Conservation (phyloP, 129 eudicot species). For the Calendula officinalis region DNA sequence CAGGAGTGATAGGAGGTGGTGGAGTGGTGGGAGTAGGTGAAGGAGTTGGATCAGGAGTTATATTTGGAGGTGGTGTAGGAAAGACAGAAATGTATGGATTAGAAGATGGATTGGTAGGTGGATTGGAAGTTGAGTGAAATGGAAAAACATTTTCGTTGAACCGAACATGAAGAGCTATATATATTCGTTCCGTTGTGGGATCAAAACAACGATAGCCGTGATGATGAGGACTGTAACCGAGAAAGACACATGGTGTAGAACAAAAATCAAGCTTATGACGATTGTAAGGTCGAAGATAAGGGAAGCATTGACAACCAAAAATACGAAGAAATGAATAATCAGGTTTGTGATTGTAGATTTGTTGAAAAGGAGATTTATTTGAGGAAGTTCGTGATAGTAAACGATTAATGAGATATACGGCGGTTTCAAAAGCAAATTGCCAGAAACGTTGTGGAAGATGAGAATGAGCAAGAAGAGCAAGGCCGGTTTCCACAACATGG, state of each 20-base stretch:
- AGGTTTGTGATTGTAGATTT: neutral
- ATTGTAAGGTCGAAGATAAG: neutral
- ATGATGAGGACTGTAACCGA: neutral
- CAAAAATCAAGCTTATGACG: neutral
- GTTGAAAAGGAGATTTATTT: neutral
- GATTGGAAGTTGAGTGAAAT: too few relatives aligned
- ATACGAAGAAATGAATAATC: neutral
- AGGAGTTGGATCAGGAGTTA: too few relatives aligned
- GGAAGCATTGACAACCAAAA: neutral
- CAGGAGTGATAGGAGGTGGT: too few relatives aligned
- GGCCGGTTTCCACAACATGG: neutral
- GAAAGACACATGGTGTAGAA: neutral
- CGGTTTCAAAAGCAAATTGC: neutral
- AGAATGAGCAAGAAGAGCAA: neutral
- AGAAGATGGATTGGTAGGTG: too few relatives aligned
- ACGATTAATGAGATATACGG: neutral
- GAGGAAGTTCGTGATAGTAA: neutral
- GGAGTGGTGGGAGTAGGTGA: too few relatives aligned
- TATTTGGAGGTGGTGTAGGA: too few relatives aligned
- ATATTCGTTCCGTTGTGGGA: neutral
- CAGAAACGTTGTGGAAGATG: neutral
- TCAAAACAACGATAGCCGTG: neutral
- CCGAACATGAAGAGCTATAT: neutral
- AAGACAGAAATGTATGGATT: too few relatives aligned
- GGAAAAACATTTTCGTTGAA: neutral